A percentile compares a stretch with the other conserved stretches of the same genome.
Conservation (phyloP, 257 asterid species). For the Ballota nigra region DNA sequence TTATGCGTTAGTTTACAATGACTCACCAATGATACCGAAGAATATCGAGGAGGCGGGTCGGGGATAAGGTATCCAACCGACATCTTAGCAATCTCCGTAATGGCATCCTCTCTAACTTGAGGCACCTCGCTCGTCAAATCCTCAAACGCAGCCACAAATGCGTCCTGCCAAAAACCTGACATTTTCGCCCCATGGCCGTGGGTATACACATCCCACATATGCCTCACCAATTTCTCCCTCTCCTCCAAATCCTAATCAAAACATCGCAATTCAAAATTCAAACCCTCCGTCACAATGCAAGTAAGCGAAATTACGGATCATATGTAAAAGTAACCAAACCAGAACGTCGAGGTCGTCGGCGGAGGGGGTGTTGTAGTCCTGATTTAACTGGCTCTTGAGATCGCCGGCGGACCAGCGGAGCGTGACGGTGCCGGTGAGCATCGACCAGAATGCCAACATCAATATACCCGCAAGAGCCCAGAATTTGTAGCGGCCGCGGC, state of each 20-base stretch:
- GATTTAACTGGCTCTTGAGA: slow-evolving; percentile 36
- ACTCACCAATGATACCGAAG: slow-evolving; percentile 59
- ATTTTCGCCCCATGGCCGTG: slow-evolving; percentile 63
- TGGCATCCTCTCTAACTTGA: slow-evolving; percentile 59
- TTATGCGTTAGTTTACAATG: no score
- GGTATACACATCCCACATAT: slow-evolving; percentile 91
- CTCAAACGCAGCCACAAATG: slow-evolving; percentile 89
- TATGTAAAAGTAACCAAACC: slow-evolving; percentile 11
- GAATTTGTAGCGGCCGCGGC: slow-evolving; percentile 71
- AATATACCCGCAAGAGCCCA: slow-evolving; percentile 73
- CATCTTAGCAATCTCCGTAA: slow-evolving; percentile 89
- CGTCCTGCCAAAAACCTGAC: slow-evolving; percentile 81
- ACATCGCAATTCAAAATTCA: background rate
- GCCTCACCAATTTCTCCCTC: slow-evolving; percentile 88
- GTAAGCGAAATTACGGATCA: background rate
- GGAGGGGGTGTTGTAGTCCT: slow-evolving; percentile 30
- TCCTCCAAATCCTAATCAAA: slow-evolving; percentile 81
- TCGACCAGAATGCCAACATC: slow-evolving; percentile 84
- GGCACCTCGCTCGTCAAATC: slow-evolving; percentile 69
- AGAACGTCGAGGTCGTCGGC: slow-evolving; percentile 52
- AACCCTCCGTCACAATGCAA: slow-evolving; percentile 13
- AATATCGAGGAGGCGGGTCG: slow-evolving; percentile 47
- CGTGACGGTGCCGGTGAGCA: slow-evolving; percentile 76
- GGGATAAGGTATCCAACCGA: slow-evolving; percentile 47
- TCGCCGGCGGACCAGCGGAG: slow-evolving; percentile 77